These are phyloP conservation scores for Epichloe baconii DNA, from an alignment of 2,329 filamentous ascomycete species.

Conservation along the genomic window DNA sequence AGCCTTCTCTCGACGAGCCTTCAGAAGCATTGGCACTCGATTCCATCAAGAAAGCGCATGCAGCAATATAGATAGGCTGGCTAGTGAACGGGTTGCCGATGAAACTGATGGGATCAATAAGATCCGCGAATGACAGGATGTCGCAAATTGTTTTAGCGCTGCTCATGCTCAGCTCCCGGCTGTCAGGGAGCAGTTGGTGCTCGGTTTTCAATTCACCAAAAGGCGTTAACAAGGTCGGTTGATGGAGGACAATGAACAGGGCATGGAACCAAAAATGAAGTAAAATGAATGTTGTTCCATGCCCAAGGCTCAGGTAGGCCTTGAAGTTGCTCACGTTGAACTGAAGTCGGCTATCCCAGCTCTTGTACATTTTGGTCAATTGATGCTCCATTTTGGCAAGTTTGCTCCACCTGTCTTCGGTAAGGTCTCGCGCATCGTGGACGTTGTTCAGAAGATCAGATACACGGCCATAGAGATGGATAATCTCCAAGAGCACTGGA, in stretches of 20 bases:
- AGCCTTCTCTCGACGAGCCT: conserved; percentile 42
- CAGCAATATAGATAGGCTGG: conserved; percentile 84
- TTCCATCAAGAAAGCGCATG: conserved; percentile 78
- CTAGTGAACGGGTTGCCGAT: conserved; percentile 82
- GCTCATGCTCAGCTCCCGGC: conserved; percentile 70
- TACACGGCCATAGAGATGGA: conserved; percentile 73
- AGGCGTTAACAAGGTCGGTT: conserved; percentile 68
- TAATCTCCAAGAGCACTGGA: conserved; percentile 67
- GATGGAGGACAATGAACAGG: conserved; percentile 71
- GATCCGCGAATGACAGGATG: conserved; percentile 72
- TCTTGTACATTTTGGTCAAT: conserved; percentile 59
- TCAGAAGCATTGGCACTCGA: conserved; percentile 57
- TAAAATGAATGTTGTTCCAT: conserved; percentile 77
- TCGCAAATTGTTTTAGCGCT: conserved; percentile 87
- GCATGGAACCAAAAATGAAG: conserved; percentile 86
- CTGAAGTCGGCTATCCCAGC: conserved; percentile 59
- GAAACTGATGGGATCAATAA: conserved; percentile 76
- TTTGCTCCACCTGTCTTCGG: conserved; percentile 56
- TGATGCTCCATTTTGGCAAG: conserved; percentile 70
- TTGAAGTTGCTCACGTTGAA: conserved; percentile 83
- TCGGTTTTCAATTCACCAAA: conserved; percentile 48
- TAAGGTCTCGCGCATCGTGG: conserved; percentile 59
- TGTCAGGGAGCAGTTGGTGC: conserved; percentile 65
- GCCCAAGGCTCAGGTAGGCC: conserved; percentile 64
- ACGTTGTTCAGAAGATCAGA: conserved; percentile 79